Evolutionary conservation across 2,329 filamentous ascomycete genomes (phyloP).

Genomic region (Pseudopyricularia javanii): DNA sequence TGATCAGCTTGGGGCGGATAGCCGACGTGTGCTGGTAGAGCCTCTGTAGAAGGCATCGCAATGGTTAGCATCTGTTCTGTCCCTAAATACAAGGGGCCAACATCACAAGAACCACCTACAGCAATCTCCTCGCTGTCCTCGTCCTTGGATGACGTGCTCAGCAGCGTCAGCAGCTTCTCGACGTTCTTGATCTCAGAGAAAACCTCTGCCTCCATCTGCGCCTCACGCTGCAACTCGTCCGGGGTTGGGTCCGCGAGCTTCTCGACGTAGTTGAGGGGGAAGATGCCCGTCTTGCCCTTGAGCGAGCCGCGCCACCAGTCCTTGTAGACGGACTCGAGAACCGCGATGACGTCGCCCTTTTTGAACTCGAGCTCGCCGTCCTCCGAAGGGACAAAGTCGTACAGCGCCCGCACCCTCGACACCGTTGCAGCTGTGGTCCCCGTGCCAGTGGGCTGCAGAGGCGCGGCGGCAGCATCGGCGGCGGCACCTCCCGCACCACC

Average conservation of each 20-base stretch:
- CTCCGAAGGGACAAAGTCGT: conserved; percentile 90
- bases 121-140: conserved; percentile 97
- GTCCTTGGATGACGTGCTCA: conserved; percentile 72
- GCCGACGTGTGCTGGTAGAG: conserved; percentile 86
- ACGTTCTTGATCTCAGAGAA: conserved; percentile 54
- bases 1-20: conserved; percentile 92
- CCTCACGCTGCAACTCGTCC: conserved; percentile 88
- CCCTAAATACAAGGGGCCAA: neutral
- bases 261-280: conserved; percentile 97
- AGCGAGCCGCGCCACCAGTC: conserved; percentile 99
- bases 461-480: conserved; percentile 26
- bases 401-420: conserved; percentile 83
- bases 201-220: conserved; percentile 76
- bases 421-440: conserved; percentile 95
- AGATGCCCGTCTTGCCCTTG: conserved; percentile 90
- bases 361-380: conserved; percentile 91
- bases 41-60: conserved; percentile 32
- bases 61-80: conserved; percentile 2
- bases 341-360: conserved; percentile 97
- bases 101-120: conserved; percentile 23
- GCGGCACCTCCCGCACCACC: conserved; percentile 21
- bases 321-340: conserved; percentile 95
- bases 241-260: conserved; percentile 90
- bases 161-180: conserved; percentile 65
- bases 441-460: conserved; percentile 50